Conservation (phyloP, 192 early-diverging fungal genomes). For the Podila clonocystis region DNA sequence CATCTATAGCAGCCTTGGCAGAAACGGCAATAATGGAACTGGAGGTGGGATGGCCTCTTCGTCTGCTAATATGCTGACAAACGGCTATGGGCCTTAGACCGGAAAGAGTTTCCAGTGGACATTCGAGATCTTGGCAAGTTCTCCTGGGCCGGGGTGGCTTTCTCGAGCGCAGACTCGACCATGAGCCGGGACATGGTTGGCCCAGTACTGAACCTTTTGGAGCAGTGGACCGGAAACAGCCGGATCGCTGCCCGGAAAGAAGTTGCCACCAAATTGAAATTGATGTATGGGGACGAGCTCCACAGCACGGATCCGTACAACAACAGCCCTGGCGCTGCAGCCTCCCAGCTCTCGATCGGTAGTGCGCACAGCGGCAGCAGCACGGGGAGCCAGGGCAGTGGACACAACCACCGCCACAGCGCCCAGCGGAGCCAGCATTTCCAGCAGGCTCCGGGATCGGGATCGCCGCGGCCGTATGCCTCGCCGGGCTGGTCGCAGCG, state of each 20-base stretch:
- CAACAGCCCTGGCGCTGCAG: background rate
- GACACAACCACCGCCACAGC: background rate
- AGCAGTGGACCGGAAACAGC: conserved; percentile 33
- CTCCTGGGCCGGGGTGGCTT: conserved; percentile 39
- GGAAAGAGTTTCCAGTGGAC: conserved; percentile 10
- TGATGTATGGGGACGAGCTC: conserved; percentile 7
- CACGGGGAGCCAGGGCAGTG: conserved; percentile 4
- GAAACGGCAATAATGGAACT: too few relatives aligned
- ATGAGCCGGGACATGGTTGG: conserved; percentile 32
- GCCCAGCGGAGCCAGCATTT: background rate
- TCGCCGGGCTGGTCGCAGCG: conserved; percentile 12
- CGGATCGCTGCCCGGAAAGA: conserved; percentile 12
- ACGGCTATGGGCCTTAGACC: background rate
- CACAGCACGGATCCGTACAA: background rate
- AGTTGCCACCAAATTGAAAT: conserved; percentile 33
- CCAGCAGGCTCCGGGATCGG: background rate
- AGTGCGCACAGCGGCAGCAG: background rate
- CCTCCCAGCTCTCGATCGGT: background rate
- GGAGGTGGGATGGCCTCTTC: background rate
- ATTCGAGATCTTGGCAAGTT: conserved; percentile 37
- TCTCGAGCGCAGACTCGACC: background rate
- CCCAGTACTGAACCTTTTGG: conserved; percentile 29
- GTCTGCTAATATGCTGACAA: background rate
- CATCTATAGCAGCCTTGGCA: too few relatives aligned
- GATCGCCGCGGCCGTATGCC: background rate